Evolutionary conservation across 345 rosid genomes (phyloP), one percentile per base, ranked within the genome.

Genomic region (Citrus medica): DNA sequence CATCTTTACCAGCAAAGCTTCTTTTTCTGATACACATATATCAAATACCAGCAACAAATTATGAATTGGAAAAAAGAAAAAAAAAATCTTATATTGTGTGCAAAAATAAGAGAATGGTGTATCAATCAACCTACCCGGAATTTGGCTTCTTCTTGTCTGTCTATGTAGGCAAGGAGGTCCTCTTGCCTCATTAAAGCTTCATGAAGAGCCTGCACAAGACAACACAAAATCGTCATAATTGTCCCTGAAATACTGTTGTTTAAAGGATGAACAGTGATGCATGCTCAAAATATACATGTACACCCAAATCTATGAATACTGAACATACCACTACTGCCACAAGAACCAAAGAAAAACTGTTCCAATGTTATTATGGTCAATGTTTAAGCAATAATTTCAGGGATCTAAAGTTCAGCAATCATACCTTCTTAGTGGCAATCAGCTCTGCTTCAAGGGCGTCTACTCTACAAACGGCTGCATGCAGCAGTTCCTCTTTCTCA

Each of bases 371-470:
- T 42, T 48, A 33, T 16, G 33, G 51, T n/a, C 13, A n/a, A 55
- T 24, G 25, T 56, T 67, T 67, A 65, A 5, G 37, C 37, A 67
- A 4, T 53, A 25, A 12, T 25, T n/a, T 46, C 8, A 53, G 48
- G 9, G 25, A 22, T 56, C 22, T 1, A 30, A 30, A 22, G 16
- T 10, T 59, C 32, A 19, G 53, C 53, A 59, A 27, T 6, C 19
- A 4, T 83, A 97, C 99, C 99, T 97, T 93, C 77, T 97, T 97
- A 46, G 99, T 93, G 75, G 99, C 92, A 85, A 97, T 97, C 72
- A 97, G 91, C 86, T 97, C 99, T 2, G 99, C 99, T 88, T 97
- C 99, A 59, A 97, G 85, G 27, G 96, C 98, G 72, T 97, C 99
- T 76, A 97, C 98, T 16, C 98, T 98, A 76, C 96, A 97, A 64